phyloP scores from a whole-genome alignment of 116 monocot genomes.

The Iris pallida region DNA sequence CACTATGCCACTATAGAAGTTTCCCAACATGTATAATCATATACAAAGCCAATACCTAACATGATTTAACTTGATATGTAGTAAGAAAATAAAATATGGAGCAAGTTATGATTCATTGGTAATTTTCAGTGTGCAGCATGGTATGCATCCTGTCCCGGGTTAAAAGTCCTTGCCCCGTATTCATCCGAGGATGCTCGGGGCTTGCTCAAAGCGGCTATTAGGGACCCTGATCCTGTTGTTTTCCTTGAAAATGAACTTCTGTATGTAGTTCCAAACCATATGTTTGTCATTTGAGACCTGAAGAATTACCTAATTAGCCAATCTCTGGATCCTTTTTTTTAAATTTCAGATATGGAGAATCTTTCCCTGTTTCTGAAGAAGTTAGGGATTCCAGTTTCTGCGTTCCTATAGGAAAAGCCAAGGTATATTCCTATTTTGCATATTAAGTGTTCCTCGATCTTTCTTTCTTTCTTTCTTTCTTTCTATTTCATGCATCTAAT shows the following conservation, averaged over 20 bases:
- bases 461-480: too few species aligned
- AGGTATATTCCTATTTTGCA: constrained; percentile 30
- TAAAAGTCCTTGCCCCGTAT: constrained; percentile 74
- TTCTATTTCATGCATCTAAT: neutral
- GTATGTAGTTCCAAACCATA: constrained; percentile 29
- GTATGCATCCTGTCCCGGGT: constrained; percentile 76
- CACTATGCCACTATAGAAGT: neutral
- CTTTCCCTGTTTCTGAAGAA: constrained; percentile 79
- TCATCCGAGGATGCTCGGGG: constrained; percentile 91
- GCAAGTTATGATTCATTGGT: neutral
- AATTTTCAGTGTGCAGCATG: constrained; percentile 84
- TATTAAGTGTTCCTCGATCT: neutral
- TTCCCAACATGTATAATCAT: neutral
- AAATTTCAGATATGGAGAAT: constrained; percentile 69
- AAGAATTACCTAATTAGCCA: constrained; percentile 4
- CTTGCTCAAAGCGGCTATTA: constrained; percentile 77
- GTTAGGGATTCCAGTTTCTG: constrained; percentile 87
- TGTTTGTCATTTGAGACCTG: neutral
- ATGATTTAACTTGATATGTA: too few species aligned
- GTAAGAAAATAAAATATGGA: neutral
- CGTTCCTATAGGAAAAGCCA: constrained; percentile 90
- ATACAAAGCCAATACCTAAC: too few species aligned
- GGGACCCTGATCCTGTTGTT: constrained; percentile 90
- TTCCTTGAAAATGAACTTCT: constrained; percentile 85
- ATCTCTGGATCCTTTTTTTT: neutral